Base-by-base conservation (phyloP, 768 basidiomycete genomes). In the Mycena indigotica region DNA sequence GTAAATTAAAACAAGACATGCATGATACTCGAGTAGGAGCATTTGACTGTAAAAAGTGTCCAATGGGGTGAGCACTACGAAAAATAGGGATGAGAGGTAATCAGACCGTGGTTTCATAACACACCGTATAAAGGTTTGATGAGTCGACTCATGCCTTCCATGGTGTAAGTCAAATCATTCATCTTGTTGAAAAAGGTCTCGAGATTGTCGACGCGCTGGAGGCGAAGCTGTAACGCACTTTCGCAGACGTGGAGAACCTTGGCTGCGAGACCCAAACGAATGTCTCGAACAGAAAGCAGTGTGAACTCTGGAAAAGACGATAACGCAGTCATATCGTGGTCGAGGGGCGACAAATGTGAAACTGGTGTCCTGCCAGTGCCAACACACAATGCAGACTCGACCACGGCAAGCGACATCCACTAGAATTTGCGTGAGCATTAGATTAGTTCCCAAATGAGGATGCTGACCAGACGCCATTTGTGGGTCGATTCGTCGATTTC, bases 31-130 rank as follows among this genome's bases (percentile, higher is more conserved):
- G 35, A 79, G 65, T 10, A 72, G 62, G 29, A 78, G 68, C 69
- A 78, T 77, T 24, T 73, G 70, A 52, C 74, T 75, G 58, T 80
- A 72, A 57, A 79, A 78, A 28, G 60, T 62, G 58, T 82, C 81
- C 50, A 75, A 61, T 55, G 74, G 72, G 58, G 75, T 70, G 46
- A 77, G 65, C 53, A 80, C 80, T 82, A 28, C 58, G 65, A 35
- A n/a, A n/a, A n/a, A 66, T 38, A 44, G 41, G 23, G 8, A 23
- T 44, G 15, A 44, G 67, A 58, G 62, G 66, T 64, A 56, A 50
- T 53, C 41, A 5, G 24, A 46, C 19, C 26, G 24, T 19, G 29
- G 15, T 32, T 50, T 28, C 41, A 21, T 24, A 50, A 58, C 69
- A 21, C 65, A 79, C 78, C 66, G 61, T 75, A 64, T 17, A 78